Evolutionary conservation across 2,329 filamentous ascomycete genomes (phyloP), one percentile per base, ranked within the genome.

Genomic region (Phialocephala sp.): DNA sequence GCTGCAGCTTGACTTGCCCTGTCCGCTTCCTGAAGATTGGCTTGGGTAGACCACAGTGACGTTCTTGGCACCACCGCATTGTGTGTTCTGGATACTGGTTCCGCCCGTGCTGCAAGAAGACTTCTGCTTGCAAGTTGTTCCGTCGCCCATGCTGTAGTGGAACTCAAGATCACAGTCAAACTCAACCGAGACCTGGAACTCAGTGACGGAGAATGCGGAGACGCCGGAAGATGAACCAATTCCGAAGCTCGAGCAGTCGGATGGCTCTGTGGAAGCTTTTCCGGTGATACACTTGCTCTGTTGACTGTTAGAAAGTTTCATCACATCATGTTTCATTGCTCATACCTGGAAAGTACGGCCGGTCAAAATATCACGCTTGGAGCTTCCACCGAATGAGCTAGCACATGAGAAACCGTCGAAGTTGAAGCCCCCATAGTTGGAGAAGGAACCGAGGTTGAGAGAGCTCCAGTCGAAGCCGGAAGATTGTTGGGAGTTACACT

Each of bases 11-110:
- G 81, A 76, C 75, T 84, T 83, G 68, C 77, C 79, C 61, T 84
- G 78, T 69, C 86, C 80, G 76, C 89, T 87, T 65, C 86, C 79
- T 9, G 60, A 39, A 39, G 66, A 65, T 50, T 72, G 69, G 69
- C 83, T 81, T 57, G 86, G 84, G 79, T 84, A 87, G 77, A 88
- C 80, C 77, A 97, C 89, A 62, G 86, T 88, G 68, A 97, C 93
- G 65, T 87, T 89, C 77, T 85, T 92, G 70, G 94, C 94, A 79
- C 94, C 94, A 86, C 93, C 94, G 78, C 94, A 98, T 84, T 97
- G 93, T 67, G 83, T 87, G 86, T 97, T 97, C 80, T 87, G 81
- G 73, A 97, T 84, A 56, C 85, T 86, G 65, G 87, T 89, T 74
- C 92, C 92, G 18, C 84, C 81, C 63, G 84, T 81, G 69, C 83